phyloP scores from a whole-genome alignment of 371 early-diverging fungal species.

The Blastocladiella emersonii region DNA sequence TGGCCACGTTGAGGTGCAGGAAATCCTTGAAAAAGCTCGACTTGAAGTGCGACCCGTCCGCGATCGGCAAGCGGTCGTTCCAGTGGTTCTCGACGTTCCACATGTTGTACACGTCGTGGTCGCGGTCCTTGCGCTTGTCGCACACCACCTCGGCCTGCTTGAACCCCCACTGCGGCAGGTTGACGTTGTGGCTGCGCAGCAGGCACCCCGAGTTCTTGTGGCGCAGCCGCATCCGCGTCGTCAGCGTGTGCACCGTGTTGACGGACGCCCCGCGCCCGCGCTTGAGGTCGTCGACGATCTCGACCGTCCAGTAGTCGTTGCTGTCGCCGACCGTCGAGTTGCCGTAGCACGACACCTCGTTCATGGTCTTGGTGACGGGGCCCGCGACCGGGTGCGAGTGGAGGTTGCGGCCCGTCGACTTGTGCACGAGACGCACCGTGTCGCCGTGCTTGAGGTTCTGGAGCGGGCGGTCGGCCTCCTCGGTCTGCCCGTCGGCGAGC shows the following conservation, averaged over 20 bases:
- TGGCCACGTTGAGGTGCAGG: slow-evolving; percentile 87
- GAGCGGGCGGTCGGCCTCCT: not conserved
- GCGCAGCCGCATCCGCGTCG: slow-evolving; percentile 77
- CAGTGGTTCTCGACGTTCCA: slow-evolving; percentile 97
- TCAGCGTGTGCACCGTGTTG: slow-evolving; percentile 38
- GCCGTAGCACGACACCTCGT: slow-evolving; percentile 82
- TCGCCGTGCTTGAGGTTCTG: slow-evolving; percentile 32
- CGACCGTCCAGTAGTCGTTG: slow-evolving; percentile 85
- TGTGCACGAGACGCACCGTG: slow-evolving; percentile 69
- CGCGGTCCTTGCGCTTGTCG: slow-evolving; percentile 45
- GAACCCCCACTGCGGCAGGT: slow-evolving; percentile 97
- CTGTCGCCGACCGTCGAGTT: slow-evolving; percentile 51
- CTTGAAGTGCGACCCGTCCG: slow-evolving; percentile 37
- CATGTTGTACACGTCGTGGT: slow-evolving; percentile 44
- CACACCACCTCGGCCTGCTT: slow-evolving; percentile 91
- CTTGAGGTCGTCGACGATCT: slow-evolving; percentile 55
- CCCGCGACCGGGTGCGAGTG: slow-evolving; percentile 74
- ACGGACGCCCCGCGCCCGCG: slow-evolving; percentile 28
- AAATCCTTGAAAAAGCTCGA: slow-evolving; percentile 76
- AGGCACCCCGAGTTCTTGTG: slow-evolving; percentile 71
- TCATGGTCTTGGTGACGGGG: slow-evolving; percentile 63
- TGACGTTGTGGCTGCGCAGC: slow-evolving; percentile 59
- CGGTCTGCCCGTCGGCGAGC: slow-evolving; percentile 18
- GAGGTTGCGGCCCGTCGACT: slow-evolving; percentile 54
- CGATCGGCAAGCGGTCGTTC: slow-evolving; percentile 53